Conservation (phyloP, 257 asterid species). For the Solanum rostratum region DNA sequence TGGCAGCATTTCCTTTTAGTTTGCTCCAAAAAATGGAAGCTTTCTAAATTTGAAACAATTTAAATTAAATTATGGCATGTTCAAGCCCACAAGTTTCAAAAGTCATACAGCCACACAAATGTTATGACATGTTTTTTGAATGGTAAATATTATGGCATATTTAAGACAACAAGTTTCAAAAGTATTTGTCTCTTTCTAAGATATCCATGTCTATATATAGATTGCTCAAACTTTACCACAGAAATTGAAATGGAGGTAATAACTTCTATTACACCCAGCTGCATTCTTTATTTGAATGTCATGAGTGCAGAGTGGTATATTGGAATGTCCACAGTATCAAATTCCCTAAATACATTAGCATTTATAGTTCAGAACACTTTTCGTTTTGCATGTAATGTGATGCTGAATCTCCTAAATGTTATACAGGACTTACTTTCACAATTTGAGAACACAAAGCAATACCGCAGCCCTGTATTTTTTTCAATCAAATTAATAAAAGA, state of each 20-base stretch:
- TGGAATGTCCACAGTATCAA: not conserved
- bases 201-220: not conserved
- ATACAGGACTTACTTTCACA: not conserved
- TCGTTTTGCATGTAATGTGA: not conserved
- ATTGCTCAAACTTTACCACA: not conserved
- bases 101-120: not conserved
- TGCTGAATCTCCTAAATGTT: not conserved
- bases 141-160: not conserved
- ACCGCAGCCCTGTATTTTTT: not conserved
- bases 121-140: not conserved
- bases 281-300: not conserved
- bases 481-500: not conserved
- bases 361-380: not conserved
- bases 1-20: not conserved
- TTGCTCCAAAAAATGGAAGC: not conserved
- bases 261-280: not conserved
- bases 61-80: not conserved
- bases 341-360: not conserved
- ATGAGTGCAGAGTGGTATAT: not conserved
- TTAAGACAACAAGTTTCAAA: not conserved
- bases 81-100: not conserved
- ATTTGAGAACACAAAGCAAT: not conserved
- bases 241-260: not conserved
- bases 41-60: not conserved
- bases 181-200: not conserved